Evolutionary conservation across 2,329 filamentous ascomycete genomes (phyloP).

Genomic region (Epichloe coenophiala): DNA sequence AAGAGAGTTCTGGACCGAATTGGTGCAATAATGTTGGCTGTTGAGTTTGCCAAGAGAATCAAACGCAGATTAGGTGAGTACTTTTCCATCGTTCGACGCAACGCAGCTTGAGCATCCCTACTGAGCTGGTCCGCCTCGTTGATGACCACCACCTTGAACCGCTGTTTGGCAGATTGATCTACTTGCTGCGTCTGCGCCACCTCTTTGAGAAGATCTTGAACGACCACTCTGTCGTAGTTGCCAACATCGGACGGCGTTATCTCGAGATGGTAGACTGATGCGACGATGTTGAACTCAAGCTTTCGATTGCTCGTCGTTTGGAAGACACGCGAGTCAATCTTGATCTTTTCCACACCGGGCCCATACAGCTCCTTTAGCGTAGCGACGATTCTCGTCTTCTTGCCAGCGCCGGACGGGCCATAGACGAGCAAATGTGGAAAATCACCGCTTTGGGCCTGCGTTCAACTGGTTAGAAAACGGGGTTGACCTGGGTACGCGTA

Average conservation of each 20-base stretch:
- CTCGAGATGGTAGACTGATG: constrained; percentile 93
- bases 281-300: constrained; percentile 97
- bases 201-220: constrained; percentile 93
- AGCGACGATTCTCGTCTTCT: constrained; percentile 96
- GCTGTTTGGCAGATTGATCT: constrained; percentile 78
- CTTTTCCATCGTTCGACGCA: constrained; percentile 97
- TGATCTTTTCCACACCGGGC: constrained; percentile 97
- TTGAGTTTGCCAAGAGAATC: constrained; percentile 89
- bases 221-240: constrained; percentile 87
- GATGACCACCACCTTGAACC: constrained; percentile 98
- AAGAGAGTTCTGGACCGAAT: constrained; percentile 86
- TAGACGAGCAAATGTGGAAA: constrained; percentile 97
- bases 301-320: constrained; percentile 93
- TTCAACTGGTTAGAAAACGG: neutral
- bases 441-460: constrained; percentile 84
- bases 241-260: constrained; percentile 96
- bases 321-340: constrained; percentile 94
- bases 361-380: constrained; percentile 93
- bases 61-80: constrained; percentile 90
- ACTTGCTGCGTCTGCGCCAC: constrained; percentile 98
- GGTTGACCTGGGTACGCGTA: neutral
- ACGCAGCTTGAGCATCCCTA: constrained; percentile 85
- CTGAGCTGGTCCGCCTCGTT: constrained; percentile 95
- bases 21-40: constrained; percentile 97
- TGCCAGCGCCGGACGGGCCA: constrained; percentile 89